Evolutionary conservation across 805 yeast genomes (phyloP).

Genomic region (Priceomyces fermenticarens): DNA sequence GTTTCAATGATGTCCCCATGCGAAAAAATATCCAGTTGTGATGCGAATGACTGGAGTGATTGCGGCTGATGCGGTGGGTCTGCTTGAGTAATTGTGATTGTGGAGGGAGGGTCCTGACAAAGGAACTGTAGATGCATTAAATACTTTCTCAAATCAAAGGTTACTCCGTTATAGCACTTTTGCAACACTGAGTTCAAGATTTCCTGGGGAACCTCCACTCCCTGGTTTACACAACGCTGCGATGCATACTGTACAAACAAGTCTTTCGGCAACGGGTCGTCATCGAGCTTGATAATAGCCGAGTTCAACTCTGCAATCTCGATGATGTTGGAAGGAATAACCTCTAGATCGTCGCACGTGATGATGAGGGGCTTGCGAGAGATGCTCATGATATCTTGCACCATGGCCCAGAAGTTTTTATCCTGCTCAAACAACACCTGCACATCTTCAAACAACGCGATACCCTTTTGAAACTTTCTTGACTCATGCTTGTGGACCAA

Average conservation of each 20-base stretch:
- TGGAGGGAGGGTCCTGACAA: slow-evolving; percentile 16
- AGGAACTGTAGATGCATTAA: slow-evolving; percentile 44
- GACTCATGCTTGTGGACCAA: slow-evolving; percentile 49
- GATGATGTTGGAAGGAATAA: slow-evolving; percentile 47
- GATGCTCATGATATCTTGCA: slow-evolving; percentile 56
- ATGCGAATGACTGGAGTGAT: slow-evolving; percentile 4
- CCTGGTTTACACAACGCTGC: slow-evolving; percentile 35
- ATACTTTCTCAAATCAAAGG: slow-evolving; percentile 46
- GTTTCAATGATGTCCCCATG: slow-evolving; percentile 25
- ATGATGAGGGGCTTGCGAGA: slow-evolving; percentile 69
- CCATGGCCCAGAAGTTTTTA: slow-evolving; percentile 73
- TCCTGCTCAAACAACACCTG: slow-evolving; percentile 79
- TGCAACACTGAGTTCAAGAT: slow-evolving; percentile 25
- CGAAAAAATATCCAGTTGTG: slow-evolving; percentile 23
- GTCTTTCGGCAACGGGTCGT: slow-evolving; percentile 9
- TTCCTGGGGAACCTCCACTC: slow-evolving; percentile 27
- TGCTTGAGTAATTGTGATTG: too few species aligned
- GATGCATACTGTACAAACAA: slow-evolving; percentile 37
- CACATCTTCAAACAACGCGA: slow-evolving; percentile 81
- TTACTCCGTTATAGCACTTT: slow-evolving; percentile 13
- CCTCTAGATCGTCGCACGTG: slow-evolving; percentile 52
- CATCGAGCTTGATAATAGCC: slow-evolving; percentile 33
- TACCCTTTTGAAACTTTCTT: slow-evolving; percentile 50
- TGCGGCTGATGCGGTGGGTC: too few species aligned
- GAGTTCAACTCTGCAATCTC: slow-evolving; percentile 44